phyloP scores from a whole-genome alignment of 345 rosid genomes.

The Lepidium aucheri region DNA sequence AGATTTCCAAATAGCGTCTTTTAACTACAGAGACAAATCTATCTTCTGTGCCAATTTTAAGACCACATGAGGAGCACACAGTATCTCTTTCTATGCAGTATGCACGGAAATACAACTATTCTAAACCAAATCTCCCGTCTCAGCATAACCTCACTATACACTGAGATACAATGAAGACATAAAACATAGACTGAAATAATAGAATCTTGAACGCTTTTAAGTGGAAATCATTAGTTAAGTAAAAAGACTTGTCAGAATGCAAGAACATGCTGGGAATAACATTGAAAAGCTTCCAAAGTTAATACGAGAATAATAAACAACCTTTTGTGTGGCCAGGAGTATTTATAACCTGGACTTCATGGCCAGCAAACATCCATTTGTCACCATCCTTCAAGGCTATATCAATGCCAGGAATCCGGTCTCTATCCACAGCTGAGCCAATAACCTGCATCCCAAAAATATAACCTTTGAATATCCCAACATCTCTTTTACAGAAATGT shows the following conservation, averaged over 20 bases:
- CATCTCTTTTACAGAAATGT: background rate
- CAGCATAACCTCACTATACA: background rate
- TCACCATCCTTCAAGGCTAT: constrained; percentile 83
- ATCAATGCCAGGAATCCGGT: constrained; percentile 92
- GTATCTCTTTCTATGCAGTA: background rate
- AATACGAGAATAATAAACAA: constrained; percentile 18
- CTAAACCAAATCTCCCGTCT: background rate
- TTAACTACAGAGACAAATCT: background rate
- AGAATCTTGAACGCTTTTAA: background rate
- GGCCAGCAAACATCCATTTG: constrained; percentile 99
- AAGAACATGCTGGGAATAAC: background rate
- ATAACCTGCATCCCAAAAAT: constrained; percentile 55
- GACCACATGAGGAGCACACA: background rate
- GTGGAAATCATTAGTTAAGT: background rate
- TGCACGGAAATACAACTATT: background rate
- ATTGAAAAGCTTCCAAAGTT: constrained; percentile 1
- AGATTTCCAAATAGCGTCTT: background rate
- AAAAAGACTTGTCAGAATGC: background rate
- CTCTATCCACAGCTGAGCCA: constrained; percentile 70
- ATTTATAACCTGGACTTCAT: constrained; percentile 77
- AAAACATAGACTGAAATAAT: background rate
- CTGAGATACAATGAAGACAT: background rate
- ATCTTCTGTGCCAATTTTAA: background rate
- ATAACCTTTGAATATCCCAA: background rate
- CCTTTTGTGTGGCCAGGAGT: constrained; percentile 99